Conservation (phyloP, 148 eudicot genomes). For the Oxyria digyna region DNA sequence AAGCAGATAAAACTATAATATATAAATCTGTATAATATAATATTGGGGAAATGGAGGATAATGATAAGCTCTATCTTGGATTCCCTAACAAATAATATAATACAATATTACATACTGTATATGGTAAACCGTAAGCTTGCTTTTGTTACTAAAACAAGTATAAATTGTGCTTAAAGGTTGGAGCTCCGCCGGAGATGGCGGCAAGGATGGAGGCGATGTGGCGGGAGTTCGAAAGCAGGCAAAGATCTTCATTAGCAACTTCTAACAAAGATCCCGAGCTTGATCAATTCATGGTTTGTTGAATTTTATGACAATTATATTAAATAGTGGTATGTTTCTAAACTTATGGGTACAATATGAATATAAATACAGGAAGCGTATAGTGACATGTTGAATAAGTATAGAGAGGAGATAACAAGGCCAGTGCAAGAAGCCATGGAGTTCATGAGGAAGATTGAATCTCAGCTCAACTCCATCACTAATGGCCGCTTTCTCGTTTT, state of each 20-base stretch:
- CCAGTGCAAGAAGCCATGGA: slow-evolving; percentile 94
- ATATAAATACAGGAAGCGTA: slow-evolving; percentile 57
- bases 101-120: background rate
- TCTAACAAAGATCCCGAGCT: slow-evolving; percentile 50
- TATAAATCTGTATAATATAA: background rate
- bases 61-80: background rate
- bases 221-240: slow-evolving; percentile 62
- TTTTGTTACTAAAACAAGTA: no score
- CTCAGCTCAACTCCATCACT: slow-evolving; percentile 56
- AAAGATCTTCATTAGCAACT: slow-evolving; percentile 19
- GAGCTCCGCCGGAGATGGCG: slow-evolving; percentile 78
- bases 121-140: no score
- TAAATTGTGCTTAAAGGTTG: slow-evolving; percentile 30
- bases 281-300: slow-evolving; percentile 73
- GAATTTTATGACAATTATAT: background rate
- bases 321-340: background rate
- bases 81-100: background rate
- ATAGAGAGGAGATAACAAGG: slow-evolving; percentile 63
- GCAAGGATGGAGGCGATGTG: slow-evolving; percentile 50
- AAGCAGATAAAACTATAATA: no score
- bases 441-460: slow-evolving; percentile 69
- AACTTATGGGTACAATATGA: background rate
- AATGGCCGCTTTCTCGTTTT: slow-evolving; percentile 42
- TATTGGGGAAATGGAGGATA: background rate
- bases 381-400: slow-evolving; percentile 75